A percentile compares a stretch with the other conserved stretches of the same genome.
phyloP scores from a whole-genome alignment of 768 basidiomycete genomes.

The Rhodotorula taiwanensis region DNA sequence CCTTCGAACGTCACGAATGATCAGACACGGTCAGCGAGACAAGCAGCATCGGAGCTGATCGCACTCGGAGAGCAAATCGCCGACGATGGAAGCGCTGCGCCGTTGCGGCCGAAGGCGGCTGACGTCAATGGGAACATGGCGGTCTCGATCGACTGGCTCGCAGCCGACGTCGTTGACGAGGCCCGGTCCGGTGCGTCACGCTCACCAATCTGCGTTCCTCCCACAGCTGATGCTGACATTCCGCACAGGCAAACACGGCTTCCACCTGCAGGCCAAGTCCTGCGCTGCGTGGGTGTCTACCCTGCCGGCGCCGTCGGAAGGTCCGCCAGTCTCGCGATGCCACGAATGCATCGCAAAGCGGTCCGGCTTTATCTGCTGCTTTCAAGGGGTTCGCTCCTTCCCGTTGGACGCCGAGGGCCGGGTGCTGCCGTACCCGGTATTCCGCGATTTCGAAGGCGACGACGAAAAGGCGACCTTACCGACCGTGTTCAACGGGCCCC shows the following conservation, averaged over 20 bases:
- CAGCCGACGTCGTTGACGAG: too few relatives aligned
- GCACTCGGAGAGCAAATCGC: too few relatives aligned
- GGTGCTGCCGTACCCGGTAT: background rate
- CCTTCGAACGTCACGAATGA: too few relatives aligned
- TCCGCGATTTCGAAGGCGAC: background rate
- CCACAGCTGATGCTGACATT: too few relatives aligned
- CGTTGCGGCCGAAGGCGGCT: too few relatives aligned
- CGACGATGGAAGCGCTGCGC: too few relatives aligned
- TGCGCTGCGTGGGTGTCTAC: background rate
- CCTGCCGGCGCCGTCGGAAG: background rate
- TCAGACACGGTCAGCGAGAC: too few relatives aligned
- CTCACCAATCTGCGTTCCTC: too few relatives aligned
- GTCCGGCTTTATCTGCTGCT: conserved; percentile 6
- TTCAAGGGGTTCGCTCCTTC: conserved; percentile 12
- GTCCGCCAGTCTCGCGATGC: conserved; percentile 4
- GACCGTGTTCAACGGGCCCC: conserved; percentile 7
- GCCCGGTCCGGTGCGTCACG: too few relatives aligned
- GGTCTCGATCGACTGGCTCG: too few relatives aligned
- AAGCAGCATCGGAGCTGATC: too few relatives aligned
- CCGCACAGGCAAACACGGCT: background rate
- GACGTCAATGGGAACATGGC: too few relatives aligned
- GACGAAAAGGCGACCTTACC: conserved; percentile 6
- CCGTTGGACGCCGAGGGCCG: background rate
- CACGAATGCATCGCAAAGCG: background rate
- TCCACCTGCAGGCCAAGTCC: background rate